Percentiles rank a stretch among this genome's conserved stretches.
Conservation (phyloP, 176 grass and related monocot genomes). For the Triticum timopheevii region DNA sequence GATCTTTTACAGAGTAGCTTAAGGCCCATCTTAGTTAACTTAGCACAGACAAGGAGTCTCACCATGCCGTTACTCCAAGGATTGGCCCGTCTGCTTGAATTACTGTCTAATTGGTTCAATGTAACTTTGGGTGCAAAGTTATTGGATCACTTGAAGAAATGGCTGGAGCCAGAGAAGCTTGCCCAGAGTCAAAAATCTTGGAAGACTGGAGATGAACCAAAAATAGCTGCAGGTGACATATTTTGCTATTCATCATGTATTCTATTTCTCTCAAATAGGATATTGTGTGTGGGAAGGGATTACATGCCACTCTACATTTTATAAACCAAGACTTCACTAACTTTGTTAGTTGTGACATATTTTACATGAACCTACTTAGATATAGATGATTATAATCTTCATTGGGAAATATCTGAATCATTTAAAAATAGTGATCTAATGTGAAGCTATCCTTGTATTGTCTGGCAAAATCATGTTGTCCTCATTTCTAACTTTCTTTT, state of each 20-base stretch:
- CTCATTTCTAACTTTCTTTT: background rate
- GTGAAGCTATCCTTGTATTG: background rate
- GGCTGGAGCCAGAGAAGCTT: slow-evolving; percentile 98
- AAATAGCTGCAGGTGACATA: slow-evolving; percentile 84
- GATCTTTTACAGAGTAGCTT: slow-evolving; percentile 96
- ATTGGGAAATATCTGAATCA: background rate
- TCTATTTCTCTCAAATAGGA: background rate
- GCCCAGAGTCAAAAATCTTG: slow-evolving; percentile 86
- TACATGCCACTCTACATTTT: background rate
- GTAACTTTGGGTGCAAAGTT: slow-evolving; percentile 95
- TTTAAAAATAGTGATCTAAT: background rate
- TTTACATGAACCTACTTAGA: background rate
- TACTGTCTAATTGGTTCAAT: slow-evolving; percentile 98
- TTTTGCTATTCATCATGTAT: slow-evolving; percentile 12
- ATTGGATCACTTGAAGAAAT: slow-evolving; percentile 97
- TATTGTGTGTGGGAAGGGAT: background rate
- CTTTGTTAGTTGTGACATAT: background rate
- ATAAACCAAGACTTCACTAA: background rate
- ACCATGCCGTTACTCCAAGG: slow-evolving; percentile 98
- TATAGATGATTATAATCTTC: background rate
- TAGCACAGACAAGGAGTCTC: slow-evolving; percentile 93
- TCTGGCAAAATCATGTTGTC: background rate
- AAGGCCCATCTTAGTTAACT: slow-evolving; percentile 96
- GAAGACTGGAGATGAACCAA: slow-evolving; percentile 95
- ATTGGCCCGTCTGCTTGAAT: slow-evolving; percentile 91